Conservation (phyloP, 1,284 basidiomycete species). For the Rhodotorula sp. region DNA sequence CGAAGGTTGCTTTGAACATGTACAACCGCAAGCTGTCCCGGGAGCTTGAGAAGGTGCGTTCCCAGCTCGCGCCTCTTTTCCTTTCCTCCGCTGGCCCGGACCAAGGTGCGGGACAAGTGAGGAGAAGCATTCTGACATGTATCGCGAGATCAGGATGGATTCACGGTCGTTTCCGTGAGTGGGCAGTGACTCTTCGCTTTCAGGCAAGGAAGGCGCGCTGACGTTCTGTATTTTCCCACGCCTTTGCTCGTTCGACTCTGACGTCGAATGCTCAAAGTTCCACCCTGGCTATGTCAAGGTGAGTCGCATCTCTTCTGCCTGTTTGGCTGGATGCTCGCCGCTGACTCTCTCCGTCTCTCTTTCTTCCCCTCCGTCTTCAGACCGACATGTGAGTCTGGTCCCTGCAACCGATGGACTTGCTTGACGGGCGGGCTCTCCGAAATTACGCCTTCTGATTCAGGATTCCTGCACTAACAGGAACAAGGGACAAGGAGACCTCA, state of each 20-base stretch:
- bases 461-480: neutral
- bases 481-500: neutral
- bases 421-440: neutral
- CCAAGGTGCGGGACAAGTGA: too few species aligned
- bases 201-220: too few species aligned
- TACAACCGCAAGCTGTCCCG: neutral
- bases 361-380: neutral
- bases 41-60: neutral
- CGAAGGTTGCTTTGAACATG: slow-evolving; percentile 2
- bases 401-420: neutral
- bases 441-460: too few species aligned
- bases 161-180: neutral
- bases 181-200: neutral
- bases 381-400: neutral
- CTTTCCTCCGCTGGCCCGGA: too few species aligned
- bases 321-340: too few species aligned
- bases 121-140: neutral
- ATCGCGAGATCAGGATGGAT: neutral
- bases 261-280: neutral
- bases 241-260: too few species aligned
- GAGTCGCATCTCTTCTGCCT: neutral
- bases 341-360: too few species aligned
- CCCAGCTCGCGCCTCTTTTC: neutral
- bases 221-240: too few species aligned
- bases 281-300: slow-evolving; percentile 3